A percentile compares a stretch with the other conserved stretches of the same genome.
Conservation (phyloP, 257 asterid genomes). For the Paraleonurus japonicus region DNA sequence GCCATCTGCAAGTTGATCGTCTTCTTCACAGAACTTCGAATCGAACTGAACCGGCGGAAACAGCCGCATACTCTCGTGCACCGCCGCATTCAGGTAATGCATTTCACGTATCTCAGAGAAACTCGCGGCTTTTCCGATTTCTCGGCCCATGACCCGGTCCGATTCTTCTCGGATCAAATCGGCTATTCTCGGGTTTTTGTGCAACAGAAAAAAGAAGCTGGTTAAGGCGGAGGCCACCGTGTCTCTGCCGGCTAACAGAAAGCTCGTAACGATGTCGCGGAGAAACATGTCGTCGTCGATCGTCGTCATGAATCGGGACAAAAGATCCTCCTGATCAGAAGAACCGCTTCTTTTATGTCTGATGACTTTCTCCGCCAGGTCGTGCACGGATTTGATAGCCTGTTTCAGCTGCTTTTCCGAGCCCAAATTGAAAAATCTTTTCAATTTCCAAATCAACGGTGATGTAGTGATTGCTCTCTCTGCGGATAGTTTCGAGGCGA, state of each 20-base stretch:
- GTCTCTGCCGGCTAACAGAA: slow-evolving; percentile 77
- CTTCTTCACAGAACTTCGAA: slow-evolving; percentile 57
- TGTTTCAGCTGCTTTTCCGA: slow-evolving; percentile 55
- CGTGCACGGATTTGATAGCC: slow-evolving; percentile 46
- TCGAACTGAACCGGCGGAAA: slow-evolving; percentile 87
- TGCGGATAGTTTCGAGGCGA: slow-evolving; percentile 70
- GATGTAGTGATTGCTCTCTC: slow-evolving; percentile 60
- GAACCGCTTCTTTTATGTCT: slow-evolving; percentile 23
- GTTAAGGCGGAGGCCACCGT: slow-evolving; percentile 69
- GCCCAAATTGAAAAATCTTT: slow-evolving; percentile 55
- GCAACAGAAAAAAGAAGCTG: slow-evolving; percentile 45
- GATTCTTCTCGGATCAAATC: slow-evolving; percentile 31
- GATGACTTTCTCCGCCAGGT: slow-evolving; percentile 40
- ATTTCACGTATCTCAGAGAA: slow-evolving; percentile 21
- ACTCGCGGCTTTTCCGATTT: not conserved
- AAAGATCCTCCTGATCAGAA: slow-evolving; percentile 19
- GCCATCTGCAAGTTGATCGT: slow-evolving; percentile 66
- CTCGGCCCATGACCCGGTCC: slow-evolving; percentile 29
- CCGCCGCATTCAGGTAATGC: slow-evolving; percentile 57
- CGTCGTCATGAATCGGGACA: slow-evolving; percentile 61
- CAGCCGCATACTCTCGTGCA: slow-evolving; percentile 65
- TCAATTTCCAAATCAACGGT: slow-evolving; percentile 64
- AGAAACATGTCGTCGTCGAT: slow-evolving; percentile 48
- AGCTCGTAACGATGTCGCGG: slow-evolving; percentile 68
- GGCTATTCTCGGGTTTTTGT: slow-evolving; percentile 20